phyloP scores from a whole-genome alignment of 306 rosid genomes.

The Comarum palustre region DNA sequence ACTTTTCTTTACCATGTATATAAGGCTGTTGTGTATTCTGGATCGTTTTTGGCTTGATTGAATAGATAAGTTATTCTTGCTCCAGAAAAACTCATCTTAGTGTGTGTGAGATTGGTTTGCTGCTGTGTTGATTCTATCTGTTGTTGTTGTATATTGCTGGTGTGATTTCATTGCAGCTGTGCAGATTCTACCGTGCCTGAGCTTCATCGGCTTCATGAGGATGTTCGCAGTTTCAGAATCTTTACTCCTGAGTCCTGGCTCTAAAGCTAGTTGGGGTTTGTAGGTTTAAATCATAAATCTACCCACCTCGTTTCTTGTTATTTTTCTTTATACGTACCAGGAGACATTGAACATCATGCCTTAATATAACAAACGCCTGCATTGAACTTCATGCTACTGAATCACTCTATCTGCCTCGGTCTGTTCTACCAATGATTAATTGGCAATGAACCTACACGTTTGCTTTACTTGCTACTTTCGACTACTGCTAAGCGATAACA shows the following conservation, averaged over 20 bases:
- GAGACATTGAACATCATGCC: neutral
- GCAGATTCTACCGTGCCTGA: constrained; percentile 28
- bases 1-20: no score
- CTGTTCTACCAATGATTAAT: neutral
- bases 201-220: constrained; percentile 60
- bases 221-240: constrained; percentile 34
- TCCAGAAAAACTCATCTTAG: no score
- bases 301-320: neutral
- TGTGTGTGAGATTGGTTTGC: no score
- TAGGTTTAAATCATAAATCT: neutral
- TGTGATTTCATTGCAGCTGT: no score
- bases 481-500: neutral
- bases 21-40: no score
- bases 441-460: neutral
- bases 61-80: no score
- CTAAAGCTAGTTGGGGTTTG: neutral
- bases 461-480: neutral
- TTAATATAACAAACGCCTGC: neutral
- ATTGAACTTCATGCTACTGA: neutral
- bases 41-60: no score
- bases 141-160: no score
- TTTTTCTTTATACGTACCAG: no score
- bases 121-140: no score
- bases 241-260: neutral
- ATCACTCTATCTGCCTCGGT: neutral